Conservation (phyloP, 1,284 basidiomycete genomes). For the Fomitopsis betulina region DNA sequence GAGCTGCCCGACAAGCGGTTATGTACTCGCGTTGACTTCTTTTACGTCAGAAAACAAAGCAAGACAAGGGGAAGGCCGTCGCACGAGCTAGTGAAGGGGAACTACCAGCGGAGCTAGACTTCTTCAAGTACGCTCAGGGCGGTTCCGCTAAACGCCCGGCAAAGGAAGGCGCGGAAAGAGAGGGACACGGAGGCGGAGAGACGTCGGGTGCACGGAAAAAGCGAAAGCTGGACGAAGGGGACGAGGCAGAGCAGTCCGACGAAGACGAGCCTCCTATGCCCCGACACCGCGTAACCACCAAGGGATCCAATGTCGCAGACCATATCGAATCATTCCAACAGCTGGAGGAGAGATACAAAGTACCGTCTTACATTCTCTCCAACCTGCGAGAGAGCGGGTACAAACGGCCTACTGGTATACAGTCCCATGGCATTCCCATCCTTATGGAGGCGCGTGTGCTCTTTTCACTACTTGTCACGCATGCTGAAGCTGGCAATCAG, state of each 20-base stretch:
- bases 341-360: slow-evolving; percentile 49
- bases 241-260: slow-evolving; percentile 27
- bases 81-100: slow-evolving; percentile 32
- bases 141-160: slow-evolving; percentile 40
- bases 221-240: slow-evolving; percentile 29
- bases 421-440: slow-evolving; percentile 71
- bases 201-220: slow-evolving; percentile 31
- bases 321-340: slow-evolving; percentile 55
- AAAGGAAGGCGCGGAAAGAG: slow-evolving; percentile 5
- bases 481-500: slow-evolving; percentile 26
- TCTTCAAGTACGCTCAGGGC: slow-evolving; percentile 78
- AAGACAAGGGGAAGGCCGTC: slow-evolving; percentile 20
- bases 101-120: slow-evolving; percentile 80
- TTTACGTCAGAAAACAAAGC: slow-evolving; percentile 10
- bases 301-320: slow-evolving; percentile 62
- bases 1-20: slow-evolving; percentile 12
- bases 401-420: slow-evolving; percentile 63
- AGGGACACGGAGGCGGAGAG: slow-evolving; percentile 12
- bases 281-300: slow-evolving; percentile 62
- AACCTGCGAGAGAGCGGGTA: slow-evolving; percentile 63
- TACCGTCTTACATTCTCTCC: slow-evolving; percentile 49
- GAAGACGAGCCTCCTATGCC: slow-evolving; percentile 29
- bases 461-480: background rate
- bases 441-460: slow-evolving; percentile 52
- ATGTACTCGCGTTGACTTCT: background rate